Conservation (phyloP, 2,329 filamentous ascomycete genomes). For the Diaporthe velutina region DNA sequence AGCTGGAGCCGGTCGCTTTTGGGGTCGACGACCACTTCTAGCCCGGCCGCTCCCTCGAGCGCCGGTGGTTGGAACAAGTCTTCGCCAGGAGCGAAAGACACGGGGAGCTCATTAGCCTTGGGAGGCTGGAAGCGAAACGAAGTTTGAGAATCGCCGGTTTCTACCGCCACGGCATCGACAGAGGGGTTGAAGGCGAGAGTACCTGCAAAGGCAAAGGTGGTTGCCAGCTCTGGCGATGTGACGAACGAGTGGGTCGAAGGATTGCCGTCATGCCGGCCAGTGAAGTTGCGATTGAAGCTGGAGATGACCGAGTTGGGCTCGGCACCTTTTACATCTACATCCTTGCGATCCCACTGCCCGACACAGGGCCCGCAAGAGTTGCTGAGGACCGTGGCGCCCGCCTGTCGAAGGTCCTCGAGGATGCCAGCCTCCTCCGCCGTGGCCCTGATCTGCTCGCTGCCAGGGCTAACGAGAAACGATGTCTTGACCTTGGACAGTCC, state of each 20-base stretch:
- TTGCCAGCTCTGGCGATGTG: conserved; percentile 95
- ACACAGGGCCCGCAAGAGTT: conserved; percentile 97
- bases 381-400: conserved; percentile 89
- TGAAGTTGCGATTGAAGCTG: conserved; percentile 99
- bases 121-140: conserved; percentile 47
- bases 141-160: not conserved
- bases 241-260: conserved; percentile 98
- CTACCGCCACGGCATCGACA: conserved; percentile 37
- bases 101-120: conserved; percentile 45
- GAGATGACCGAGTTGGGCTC: conserved; percentile 89
- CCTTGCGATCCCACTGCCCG: conserved; percentile 94
- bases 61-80: conserved; percentile 46
- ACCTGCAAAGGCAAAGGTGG: conserved; percentile 93
- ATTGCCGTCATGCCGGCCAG: conserved; percentile 96
- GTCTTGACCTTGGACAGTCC: conserved; percentile 85
- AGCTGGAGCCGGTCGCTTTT: conserved; percentile 48
- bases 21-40: conserved; percentile 46
- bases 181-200: conserved; percentile 89
- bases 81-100: conserved; percentile 43
- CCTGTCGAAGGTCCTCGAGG: conserved; percentile 85
- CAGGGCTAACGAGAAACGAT: conserved; percentile 96
- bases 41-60: conserved; percentile 40
- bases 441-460: conserved; percentile 95
- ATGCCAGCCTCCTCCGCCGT: conserved; percentile 92
- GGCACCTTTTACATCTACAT: conserved; percentile 69